These are phyloP conservation scores for Ascochyta viciae-villosae DNA, from an alignment of 2,329 filamentous ascomycete genomes.

Conservation along the genomic window DNA sequence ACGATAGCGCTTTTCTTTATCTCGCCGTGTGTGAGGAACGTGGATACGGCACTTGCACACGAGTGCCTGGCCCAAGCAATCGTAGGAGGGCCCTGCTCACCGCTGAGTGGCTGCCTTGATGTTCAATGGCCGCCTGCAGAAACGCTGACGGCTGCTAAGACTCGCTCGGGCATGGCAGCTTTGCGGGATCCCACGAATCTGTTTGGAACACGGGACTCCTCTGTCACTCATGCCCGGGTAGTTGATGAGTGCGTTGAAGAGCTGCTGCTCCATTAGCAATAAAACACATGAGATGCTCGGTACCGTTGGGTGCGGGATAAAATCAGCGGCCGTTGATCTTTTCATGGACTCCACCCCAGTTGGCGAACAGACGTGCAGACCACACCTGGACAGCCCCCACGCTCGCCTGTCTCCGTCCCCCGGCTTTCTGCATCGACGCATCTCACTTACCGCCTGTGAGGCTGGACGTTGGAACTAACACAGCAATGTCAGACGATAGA, in stretches of 20 bases:
- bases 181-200: not conserved
- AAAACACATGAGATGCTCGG: not conserved
- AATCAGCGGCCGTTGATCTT: constrained; percentile 9
- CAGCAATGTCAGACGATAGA: constrained; percentile 1
- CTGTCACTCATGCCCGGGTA: not conserved
- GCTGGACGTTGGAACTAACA: constrained; percentile 1
- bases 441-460: constrained; percentile 13
- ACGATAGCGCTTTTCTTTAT: constrained; percentile 15
- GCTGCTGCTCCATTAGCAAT: not conserved
- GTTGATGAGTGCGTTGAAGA: not conserved
- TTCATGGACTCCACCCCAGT: not conserved
- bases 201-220: not conserved
- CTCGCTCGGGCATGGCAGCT: constrained; percentile 3
- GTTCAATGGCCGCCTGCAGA: constrained; percentile 6
- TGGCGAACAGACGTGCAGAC: constrained; percentile 11
- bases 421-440: constrained; percentile 13
- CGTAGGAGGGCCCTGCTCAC: constrained; percentile 1
- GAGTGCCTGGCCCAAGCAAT: constrained; percentile 9
- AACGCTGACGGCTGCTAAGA: constrained; percentile 9
- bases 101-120: constrained; percentile 23
- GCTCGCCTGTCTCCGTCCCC: constrained; percentile 18
- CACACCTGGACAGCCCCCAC: constrained; percentile 10
- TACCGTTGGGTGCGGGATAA: not conserved
- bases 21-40: constrained; percentile 1
- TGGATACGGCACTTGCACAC: constrained; percentile 3